Conservation (phyloP, 306 rosid genomes). For the Lupinus albus region DNA sequence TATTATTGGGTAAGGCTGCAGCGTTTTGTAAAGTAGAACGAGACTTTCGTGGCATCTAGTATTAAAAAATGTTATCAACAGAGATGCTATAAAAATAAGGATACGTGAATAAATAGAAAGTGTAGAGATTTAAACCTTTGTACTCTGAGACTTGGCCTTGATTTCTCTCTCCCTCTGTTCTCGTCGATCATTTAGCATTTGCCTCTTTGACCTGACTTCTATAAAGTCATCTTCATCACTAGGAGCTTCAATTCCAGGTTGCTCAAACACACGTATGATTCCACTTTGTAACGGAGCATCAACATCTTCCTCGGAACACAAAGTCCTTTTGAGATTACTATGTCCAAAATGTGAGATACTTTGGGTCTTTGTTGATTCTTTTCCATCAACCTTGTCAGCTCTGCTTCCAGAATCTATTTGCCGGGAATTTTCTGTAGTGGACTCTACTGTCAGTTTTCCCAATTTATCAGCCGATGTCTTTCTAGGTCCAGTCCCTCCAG, state of each 20-base stretch:
- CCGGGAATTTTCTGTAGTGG: slow-evolving; percentile 46
- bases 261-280: slow-evolving; percentile 85
- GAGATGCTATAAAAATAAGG: slow-evolving; percentile 31
- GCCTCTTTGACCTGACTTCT: slow-evolving; percentile 95
- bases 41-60: slow-evolving; percentile 65
- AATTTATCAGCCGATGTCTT: slow-evolving; percentile 51
- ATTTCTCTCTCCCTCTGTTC: slow-evolving; percentile 88
- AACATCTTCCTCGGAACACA: slow-evolving; percentile 75
- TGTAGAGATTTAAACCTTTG: slow-evolving; percentile 57
- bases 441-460: slow-evolving; percentile 55
- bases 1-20: slow-evolving; percentile 43
- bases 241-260: slow-evolving; percentile 97
- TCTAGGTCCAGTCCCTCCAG: slow-evolving; percentile 61
- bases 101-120: slow-evolving; percentile 14
- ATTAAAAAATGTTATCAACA: slow-evolving; percentile 28
- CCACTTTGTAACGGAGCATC: slow-evolving; percentile 93
- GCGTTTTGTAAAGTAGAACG: slow-evolving; percentile 53
- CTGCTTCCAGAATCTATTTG: slow-evolving; percentile 57
- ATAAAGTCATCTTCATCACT: slow-evolving; percentile 97
- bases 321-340: slow-evolving; percentile 70
- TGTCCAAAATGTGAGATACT: slow-evolving; percentile 60
- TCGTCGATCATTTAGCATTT: slow-evolving; percentile 93
- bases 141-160: slow-evolving; percentile 77
- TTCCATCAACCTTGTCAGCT: slow-evolving; percentile 59
- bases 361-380: slow-evolving; percentile 57